These are phyloP conservation scores for Magnaporthiopsis poae DNA, from an alignment of 2,329 filamentous ascomycete species.

Conservation along the genomic window DNA sequence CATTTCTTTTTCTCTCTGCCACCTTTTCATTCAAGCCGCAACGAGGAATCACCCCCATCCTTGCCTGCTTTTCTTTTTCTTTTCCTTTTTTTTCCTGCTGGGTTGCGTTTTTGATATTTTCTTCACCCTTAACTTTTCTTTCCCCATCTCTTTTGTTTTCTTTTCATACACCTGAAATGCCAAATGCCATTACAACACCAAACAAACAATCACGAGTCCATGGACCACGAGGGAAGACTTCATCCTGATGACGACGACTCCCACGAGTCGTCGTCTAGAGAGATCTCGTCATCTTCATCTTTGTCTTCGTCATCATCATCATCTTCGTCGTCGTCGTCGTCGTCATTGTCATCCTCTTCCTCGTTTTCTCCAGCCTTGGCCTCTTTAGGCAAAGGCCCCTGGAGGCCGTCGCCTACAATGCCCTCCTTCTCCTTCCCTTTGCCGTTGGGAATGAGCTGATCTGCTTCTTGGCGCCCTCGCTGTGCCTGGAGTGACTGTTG, in stretches of 20 bases:
- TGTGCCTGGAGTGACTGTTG: too few species aligned
- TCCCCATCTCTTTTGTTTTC: not conserved
- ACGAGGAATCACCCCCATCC: not conserved
- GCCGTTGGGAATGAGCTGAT: too few species aligned
- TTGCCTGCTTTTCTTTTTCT: not conserved
- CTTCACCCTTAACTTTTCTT: not conserved
- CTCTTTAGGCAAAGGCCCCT: too few species aligned
- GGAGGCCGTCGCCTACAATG: too few species aligned
- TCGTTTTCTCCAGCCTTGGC: not conserved
- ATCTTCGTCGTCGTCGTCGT: not conserved
- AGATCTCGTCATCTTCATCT: conserved; percentile 1
- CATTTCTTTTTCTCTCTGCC: not conserved
- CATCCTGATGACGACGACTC: conserved; percentile 1
- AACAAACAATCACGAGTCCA: too few species aligned
- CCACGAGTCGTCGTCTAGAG: not conserved
- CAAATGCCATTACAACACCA: too few species aligned
- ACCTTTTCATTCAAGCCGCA: not conserved
- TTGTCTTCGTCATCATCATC: not conserved
- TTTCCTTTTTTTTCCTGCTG: not conserved
- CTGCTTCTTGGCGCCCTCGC: too few species aligned
- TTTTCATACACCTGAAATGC: too few species aligned
- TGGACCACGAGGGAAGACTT: not conserved
- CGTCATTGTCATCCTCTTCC: not conserved
- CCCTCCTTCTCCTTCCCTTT: too few species aligned
- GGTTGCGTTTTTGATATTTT: not conserved